Conservation (phyloP, 108 stramenopile genomes). For the Conticribra weissflogii region DNA sequence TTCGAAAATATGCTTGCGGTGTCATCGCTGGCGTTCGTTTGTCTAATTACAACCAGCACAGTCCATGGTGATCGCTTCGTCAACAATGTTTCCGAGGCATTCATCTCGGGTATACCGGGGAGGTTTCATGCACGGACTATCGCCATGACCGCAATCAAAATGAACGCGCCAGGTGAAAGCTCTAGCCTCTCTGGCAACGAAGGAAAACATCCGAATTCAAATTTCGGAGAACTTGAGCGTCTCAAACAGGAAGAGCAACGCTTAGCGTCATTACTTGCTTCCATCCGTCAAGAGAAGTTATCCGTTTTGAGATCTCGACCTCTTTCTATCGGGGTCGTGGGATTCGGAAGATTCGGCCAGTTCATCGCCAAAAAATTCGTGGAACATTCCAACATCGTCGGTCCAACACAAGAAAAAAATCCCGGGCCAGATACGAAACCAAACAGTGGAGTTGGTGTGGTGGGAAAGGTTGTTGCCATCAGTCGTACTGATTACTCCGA, state of each 20-base stretch:
- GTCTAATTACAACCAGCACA: no score
- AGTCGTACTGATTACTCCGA: constrained; percentile 65
- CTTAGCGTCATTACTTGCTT: constrained; percentile 57
- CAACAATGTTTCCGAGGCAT: no score
- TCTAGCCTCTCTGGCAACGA: neutral
- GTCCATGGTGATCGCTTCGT: no score
- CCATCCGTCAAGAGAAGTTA: constrained; percentile 69
- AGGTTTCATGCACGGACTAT: no score
- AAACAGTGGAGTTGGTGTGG: neutral
- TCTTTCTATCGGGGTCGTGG: constrained; percentile 91
- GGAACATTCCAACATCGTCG: constrained; percentile 57
- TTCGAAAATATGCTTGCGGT: no score
- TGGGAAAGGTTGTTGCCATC: neutral
- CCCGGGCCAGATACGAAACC: neutral
- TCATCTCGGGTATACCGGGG: no score
- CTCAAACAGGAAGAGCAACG: constrained; percentile 69
- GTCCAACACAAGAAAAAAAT: constrained; percentile 49
- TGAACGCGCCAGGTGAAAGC: no score
- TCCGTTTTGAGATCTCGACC: constrained; percentile 63
- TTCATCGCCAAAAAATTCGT: constrained; percentile 90
- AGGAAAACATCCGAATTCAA: neutral
- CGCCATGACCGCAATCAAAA: no score
- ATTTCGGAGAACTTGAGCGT: constrained; percentile 60
- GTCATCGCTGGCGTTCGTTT: no score
- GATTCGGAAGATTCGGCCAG: constrained; percentile 94